Evolutionary conservation across 2,329 filamentous ascomycete genomes (phyloP).

Genomic region (Xylaria sp.): DNA sequence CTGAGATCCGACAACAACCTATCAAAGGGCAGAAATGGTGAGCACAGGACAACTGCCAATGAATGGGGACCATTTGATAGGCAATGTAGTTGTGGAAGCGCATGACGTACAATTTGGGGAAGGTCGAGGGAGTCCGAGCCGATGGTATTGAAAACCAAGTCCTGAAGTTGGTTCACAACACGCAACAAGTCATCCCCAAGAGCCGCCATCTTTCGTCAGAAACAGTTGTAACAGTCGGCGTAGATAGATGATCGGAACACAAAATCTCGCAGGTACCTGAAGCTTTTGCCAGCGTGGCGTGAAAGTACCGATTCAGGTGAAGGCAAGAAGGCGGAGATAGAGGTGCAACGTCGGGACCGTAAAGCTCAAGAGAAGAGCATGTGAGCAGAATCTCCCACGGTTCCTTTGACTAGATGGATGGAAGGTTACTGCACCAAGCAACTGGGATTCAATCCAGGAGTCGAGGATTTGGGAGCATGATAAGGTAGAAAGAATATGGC

Average conservation of each 20-base stretch:
- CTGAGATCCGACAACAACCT: conserved; percentile 99
- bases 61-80: not conserved
- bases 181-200: conserved; percentile 94
- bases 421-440: conserved; percentile 6
- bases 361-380: conserved; percentile 16
- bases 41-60: conserved; percentile 24
- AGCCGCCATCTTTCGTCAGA: conserved; percentile 75
- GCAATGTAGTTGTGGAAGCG: conserved; percentile 33
- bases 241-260: conserved; percentile 20
- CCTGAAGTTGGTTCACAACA: conserved; percentile 98
- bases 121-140: conserved; percentile 98
- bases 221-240: conserved; percentile 7
- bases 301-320: conserved; percentile 14
- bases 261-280: conserved; percentile 23
- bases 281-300: conserved; percentile 16
- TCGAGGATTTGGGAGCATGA: conserved; percentile 18
- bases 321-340: not conserved
- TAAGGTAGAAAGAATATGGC: conserved; percentile 27
- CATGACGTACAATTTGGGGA: conserved; percentile 87
- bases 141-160: conserved; percentile 99
- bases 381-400: conserved; percentile 15
- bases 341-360: conserved; percentile 15
- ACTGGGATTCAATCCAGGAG: conserved; percentile 18
- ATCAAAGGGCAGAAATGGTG: conserved; percentile 37
- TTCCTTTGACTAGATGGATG: conserved; percentile 4